phyloP scores from a whole-genome alignment of 352 stramenopile species.

The Globisporangium abappressorium region DNA sequence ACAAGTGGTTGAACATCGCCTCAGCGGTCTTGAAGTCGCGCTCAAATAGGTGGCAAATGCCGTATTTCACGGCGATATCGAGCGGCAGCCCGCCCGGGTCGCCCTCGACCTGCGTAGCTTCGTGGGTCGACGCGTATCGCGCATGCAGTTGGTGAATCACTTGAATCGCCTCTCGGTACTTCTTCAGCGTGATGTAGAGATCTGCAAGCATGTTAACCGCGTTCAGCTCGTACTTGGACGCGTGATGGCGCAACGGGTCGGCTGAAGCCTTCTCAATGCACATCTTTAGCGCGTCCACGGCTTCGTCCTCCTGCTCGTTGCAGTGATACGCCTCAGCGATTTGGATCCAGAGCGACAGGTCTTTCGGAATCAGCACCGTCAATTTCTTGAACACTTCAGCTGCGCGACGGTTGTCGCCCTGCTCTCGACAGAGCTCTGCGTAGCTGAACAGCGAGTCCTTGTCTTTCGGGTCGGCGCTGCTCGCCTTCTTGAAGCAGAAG shows the following conservation, averaged over 20 bases:
- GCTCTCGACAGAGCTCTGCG: slow-evolving; percentile 72
- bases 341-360: slow-evolving; percentile 84
- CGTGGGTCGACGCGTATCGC: slow-evolving; percentile 59
- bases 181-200: slow-evolving; percentile 84
- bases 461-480: slow-evolving; percentile 75
- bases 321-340: slow-evolving; percentile 86
- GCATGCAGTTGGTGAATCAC: slow-evolving; percentile 77
- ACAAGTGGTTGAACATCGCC: slow-evolving; percentile 82
- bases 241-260: slow-evolving; percentile 55
- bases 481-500: slow-evolving; percentile 86
- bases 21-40: slow-evolving; percentile 69
- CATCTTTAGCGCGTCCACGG: slow-evolving; percentile 78
- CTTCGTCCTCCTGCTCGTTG: slow-evolving; percentile 84
- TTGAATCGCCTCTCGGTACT: slow-evolving; percentile 75
- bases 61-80: slow-evolving; percentile 86
- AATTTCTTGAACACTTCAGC: slow-evolving; percentile 84
- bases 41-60: slow-evolving; percentile 82
- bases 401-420: slow-evolving; percentile 73
- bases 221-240: slow-evolving; percentile 80
- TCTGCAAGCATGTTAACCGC: slow-evolving; percentile 88
- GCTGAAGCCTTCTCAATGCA: slow-evolving; percentile 79
- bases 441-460: slow-evolving; percentile 82
- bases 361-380: slow-evolving; percentile 58
- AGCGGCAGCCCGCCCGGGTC: slow-evolving; percentile 67
- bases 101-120: slow-evolving; percentile 56